phyloP scores from a whole-genome alignment of 495 filamentous ascomycete species.

The Platismatia glauca region DNA sequence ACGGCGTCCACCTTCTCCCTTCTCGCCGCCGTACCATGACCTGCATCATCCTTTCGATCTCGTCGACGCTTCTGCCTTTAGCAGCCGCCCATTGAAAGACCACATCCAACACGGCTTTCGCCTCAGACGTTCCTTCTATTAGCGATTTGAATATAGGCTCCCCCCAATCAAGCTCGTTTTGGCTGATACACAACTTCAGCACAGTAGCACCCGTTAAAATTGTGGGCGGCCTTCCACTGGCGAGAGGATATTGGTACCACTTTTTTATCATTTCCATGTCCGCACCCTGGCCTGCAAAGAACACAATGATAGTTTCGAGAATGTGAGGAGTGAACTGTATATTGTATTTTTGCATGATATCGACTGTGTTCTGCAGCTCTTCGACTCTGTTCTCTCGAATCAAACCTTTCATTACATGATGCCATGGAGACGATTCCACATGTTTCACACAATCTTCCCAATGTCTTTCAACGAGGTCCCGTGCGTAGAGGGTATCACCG shows the following conservation, averaged over 20 bases:
- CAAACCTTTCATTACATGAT: slow-evolving; percentile 55
- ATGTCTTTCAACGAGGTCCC: slow-evolving; percentile 40
- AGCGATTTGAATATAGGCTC: slow-evolving; percentile 52
- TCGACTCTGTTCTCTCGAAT: slow-evolving; percentile 48
- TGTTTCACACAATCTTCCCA: slow-evolving; percentile 29
- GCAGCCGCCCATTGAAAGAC: slow-evolving; percentile 69
- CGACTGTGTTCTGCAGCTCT: slow-evolving; percentile 31
- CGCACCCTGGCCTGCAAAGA: slow-evolving; percentile 38
- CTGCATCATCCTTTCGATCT: slow-evolving; percentile 58
- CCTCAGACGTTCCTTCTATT: slow-evolving; percentile 37
- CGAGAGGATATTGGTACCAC: slow-evolving; percentile 58
- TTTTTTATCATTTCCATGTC: slow-evolving; percentile 45
- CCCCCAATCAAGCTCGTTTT: slow-evolving; percentile 54
- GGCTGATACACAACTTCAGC: slow-evolving; percentile 48
- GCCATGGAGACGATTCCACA: slow-evolving; percentile 43
- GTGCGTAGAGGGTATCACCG: slow-evolving; percentile 51
- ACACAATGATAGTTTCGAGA: slow-evolving; percentile 44
- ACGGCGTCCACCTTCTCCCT: slow-evolving; percentile 30
- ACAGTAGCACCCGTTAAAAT: slow-evolving; percentile 40
- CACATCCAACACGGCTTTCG: slow-evolving; percentile 53
- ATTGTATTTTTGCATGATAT: slow-evolving; percentile 27
- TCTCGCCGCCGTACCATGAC: slow-evolving; percentile 45
- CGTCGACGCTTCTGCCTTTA: slow-evolving; percentile 58
- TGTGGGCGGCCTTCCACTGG: slow-evolving; percentile 33
- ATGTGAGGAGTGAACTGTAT: slow-evolving; percentile 26